phyloP scores from a whole-genome alignment of 2,329 filamentous ascomycete genomes.

The Xylariaceae sp. region DNA sequence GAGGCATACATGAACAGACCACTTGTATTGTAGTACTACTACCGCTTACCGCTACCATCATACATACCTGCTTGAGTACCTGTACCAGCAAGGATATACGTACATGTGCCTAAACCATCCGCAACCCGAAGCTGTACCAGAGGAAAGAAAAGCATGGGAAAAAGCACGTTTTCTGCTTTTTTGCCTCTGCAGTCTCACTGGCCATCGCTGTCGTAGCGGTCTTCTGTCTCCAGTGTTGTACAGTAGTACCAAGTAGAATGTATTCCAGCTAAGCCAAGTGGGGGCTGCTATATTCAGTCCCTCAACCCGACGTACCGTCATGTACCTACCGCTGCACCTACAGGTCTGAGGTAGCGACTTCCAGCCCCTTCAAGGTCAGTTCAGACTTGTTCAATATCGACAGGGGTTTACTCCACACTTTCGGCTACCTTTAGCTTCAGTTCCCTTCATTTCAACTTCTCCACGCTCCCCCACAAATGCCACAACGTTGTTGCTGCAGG shows the following conservation, averaged over 20 bases:
- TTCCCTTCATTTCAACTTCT: conserved; percentile 31
- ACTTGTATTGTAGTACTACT: too few species aligned
- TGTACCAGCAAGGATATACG: neutral
- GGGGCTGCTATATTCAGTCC: conserved; percentile 19
- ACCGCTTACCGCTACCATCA: too few species aligned
- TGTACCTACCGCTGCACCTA: too few species aligned
- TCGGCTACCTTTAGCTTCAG: conserved; percentile 11
- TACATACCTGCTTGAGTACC: too few species aligned
- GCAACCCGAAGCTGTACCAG: conserved; percentile 1
- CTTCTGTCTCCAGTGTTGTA: too few species aligned
- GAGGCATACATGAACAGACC: too few species aligned
- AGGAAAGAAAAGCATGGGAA: conserved; percentile 19
- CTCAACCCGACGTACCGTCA: too few species aligned
- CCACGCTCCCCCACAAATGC: conserved; percentile 32
- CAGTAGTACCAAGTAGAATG: too few species aligned
- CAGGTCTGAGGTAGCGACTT: too few species aligned
- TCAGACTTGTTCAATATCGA: conserved; percentile 24
- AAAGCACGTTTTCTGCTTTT: conserved; percentile 19
- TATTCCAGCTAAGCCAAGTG: conserved; percentile 17
- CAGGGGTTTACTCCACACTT: conserved; percentile 27
- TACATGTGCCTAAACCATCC: neutral
- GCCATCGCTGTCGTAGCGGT: too few species aligned
- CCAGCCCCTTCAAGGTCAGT: conserved; percentile 21
- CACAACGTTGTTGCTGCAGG: conserved; percentile 30
- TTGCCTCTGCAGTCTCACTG: conserved; percentile 19